Conservation (phyloP, 371 early-diverging fungal species). For the Neoconidiobolus thromboides region DNA sequence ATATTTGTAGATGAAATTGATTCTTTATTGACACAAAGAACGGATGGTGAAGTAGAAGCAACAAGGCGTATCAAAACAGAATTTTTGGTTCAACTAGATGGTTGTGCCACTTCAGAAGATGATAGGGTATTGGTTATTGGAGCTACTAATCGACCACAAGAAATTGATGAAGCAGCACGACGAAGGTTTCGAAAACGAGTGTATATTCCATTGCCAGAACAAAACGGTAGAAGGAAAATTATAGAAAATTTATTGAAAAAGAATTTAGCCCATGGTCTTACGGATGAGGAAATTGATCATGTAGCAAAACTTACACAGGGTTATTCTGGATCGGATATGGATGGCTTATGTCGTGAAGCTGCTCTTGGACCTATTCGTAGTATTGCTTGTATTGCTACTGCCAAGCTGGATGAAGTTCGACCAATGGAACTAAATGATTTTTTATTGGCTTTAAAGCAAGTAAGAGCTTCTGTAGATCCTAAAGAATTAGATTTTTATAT, state of each 20-base stretch:
- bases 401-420: constrained; percentile 37
- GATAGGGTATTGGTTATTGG: constrained; percentile 10
- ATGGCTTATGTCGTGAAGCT: constrained; percentile 68
- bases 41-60: constrained; percentile 79
- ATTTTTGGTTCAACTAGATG: constrained; percentile 71
- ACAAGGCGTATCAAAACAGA: constrained; percentile 71
- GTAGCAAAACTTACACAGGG: constrained; percentile 34
- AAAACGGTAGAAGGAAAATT: constrained; percentile 39
- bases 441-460: constrained; percentile 47
- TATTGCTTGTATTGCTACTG: constrained; percentile 29
- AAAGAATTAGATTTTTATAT: constrained; percentile 60
- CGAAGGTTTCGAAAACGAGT: constrained; percentile 39
- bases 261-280: constrained; percentile 31
- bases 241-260: constrained; percentile 35
- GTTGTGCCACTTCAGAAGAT: constrained; percentile 40
- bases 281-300: constrained; percentile 29
- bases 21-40: constrained; percentile 72
- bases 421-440: constrained; percentile 56
- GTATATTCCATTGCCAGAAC: constrained; percentile 77
- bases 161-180: constrained; percentile 61
- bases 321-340: constrained; percentile 84
- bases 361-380: constrained; percentile 49
- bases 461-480: constrained; percentile 66
- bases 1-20: constrained; percentile 87
- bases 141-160: constrained; percentile 44